Percentiles rank a stretch among this genome's conserved stretches.
Evolutionary conservation across 441 rosid genomes (phyloP).

Genomic region (Isatis lusitanica): DNA sequence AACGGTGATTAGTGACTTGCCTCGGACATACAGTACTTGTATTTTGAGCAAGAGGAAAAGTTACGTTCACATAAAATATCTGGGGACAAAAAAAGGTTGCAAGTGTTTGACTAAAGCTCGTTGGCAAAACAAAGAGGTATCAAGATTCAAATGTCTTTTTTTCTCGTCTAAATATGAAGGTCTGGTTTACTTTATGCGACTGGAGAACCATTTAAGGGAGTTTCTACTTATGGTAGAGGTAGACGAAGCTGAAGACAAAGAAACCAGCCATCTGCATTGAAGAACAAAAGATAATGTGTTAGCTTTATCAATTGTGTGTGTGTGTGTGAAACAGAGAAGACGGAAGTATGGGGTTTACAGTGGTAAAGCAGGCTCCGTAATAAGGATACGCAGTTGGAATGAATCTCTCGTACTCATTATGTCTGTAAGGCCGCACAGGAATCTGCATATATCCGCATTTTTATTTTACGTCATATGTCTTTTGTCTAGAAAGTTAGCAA

Average conservation of each 20-base stretch:
- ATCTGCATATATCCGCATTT: conserved; percentile 46
- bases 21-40: background rate
- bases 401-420: conserved; percentile 74
- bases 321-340: background rate
- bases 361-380: conserved; percentile 71
- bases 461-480: background rate
- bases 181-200: conserved; percentile 18
- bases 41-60: background rate
- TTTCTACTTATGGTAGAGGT: conserved; percentile 59
- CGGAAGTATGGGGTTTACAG: conserved; percentile 40
- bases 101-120: conserved; percentile 18
- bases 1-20: background rate
- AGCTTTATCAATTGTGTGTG: background rate
- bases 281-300: conserved; percentile 5
- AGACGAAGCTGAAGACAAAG: conserved; percentile 69
- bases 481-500: background rate
- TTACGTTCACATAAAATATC: background rate
- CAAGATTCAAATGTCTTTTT: background rate
- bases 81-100: background rate
- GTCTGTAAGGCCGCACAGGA: conserved; percentile 75
- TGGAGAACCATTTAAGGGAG: background rate
- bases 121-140: background rate
- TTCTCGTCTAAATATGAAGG: conserved; percentile 20
- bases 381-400: conserved; percentile 70
- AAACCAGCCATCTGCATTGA: conserved; percentile 72